phyloP scores from a whole-genome alignment of 176 grass and related monocot genomes.

The Triticum turgidum region DNA sequence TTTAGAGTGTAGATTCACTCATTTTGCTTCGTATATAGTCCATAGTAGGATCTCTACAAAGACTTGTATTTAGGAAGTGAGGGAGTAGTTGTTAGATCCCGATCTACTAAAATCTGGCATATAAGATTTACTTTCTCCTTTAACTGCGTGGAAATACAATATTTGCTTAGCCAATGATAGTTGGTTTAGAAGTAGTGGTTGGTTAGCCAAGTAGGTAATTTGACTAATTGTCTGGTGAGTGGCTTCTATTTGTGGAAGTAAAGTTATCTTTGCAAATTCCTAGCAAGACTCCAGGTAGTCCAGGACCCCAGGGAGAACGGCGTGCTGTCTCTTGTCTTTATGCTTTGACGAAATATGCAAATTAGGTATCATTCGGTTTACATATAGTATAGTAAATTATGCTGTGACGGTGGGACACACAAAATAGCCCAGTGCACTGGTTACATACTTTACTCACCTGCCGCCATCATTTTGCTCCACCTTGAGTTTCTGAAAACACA shows the following conservation, averaged over 20 bases:
- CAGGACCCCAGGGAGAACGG: slow-evolving; percentile 10
- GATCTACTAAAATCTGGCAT: slow-evolving; percentile 24
- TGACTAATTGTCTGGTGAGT: slow-evolving; percentile 29
- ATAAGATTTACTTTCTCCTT: slow-evolving; percentile 31
- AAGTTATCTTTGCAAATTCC: slow-evolving; percentile 25
- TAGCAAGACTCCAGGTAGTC: slow-evolving; percentile 12
- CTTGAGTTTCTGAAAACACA: slow-evolving; percentile 19
- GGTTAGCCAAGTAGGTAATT: slow-evolving; percentile 33
- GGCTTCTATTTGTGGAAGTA: slow-evolving; percentile 42
- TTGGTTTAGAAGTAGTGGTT: slow-evolving; percentile 11
- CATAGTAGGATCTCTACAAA: too few species aligned
- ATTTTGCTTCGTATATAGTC: too few species aligned
- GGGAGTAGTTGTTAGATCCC: slow-evolving; percentile 5
- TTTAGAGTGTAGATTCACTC: too few species aligned
- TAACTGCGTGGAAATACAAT: not conserved
- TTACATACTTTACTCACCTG: slow-evolving; percentile 40
- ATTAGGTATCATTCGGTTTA: slow-evolving; percentile 25
- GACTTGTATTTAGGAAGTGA: too few species aligned
- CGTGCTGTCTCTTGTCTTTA: slow-evolving; percentile 8
- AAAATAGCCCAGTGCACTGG: slow-evolving; percentile 26
- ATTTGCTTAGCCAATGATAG: slow-evolving; percentile 14
- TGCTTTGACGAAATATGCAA: slow-evolving; percentile 22
- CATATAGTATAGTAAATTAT: slow-evolving; percentile 16
- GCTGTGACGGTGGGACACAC: slow-evolving; percentile 26
- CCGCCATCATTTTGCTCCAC: slow-evolving; percentile 40